Conservation (phyloP, 352 stramenopile genomes). For the Aphanomyces euteiches region DNA sequence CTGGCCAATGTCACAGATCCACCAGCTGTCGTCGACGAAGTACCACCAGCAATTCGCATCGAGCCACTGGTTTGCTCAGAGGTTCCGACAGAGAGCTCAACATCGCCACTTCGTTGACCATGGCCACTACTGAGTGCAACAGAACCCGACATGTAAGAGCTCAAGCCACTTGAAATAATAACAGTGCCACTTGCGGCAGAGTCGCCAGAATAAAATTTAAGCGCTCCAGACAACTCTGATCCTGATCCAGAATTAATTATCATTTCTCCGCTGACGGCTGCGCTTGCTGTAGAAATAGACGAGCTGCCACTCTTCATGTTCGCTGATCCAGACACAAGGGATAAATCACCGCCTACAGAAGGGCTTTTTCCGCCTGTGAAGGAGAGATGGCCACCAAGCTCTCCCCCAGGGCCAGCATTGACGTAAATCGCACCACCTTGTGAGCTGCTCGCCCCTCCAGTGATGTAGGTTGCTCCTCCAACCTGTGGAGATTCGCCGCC, state of each 20-base stretch:
- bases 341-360: background rate
- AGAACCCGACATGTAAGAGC: background rate
- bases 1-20: background rate
- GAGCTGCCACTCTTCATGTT: background rate
- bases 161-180: background rate
- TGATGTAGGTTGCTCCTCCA: background rate
- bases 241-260: constrained; percentile 1
- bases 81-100: background rate
- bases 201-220: constrained; percentile 1
- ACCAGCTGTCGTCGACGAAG: constrained; percentile 12
- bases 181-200: background rate
- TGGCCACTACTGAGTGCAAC: background rate
- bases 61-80: background rate
- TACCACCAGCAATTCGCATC: background rate
- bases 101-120: background rate
- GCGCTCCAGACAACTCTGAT: background rate
- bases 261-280: background rate
- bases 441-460: background rate
- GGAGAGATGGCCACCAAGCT: constrained; percentile 1
- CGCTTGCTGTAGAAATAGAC: background rate
- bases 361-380: background rate
- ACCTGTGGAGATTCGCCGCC: background rate
- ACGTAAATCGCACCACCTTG: background rate
- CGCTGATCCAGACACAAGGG: background rate
- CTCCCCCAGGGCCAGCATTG: background rate